phyloP scores from a whole-genome alignment of 2,329 filamentous ascomycete species.

The Pseudogymnoascus sp. region DNA sequence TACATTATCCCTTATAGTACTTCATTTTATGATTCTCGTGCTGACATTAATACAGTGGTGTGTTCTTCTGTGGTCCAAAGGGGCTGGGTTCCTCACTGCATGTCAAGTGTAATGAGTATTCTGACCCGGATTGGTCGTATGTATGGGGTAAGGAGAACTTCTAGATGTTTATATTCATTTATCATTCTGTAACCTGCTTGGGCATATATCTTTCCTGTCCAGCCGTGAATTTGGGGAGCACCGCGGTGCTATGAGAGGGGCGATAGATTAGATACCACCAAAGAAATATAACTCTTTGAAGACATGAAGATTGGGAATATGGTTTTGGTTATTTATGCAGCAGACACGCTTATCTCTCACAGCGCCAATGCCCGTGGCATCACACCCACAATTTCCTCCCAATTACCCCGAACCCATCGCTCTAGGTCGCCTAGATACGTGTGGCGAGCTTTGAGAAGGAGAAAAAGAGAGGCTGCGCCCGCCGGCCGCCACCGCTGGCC shows the following conservation, averaged over 20 bases:
- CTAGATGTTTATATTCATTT: slow-evolving; percentile 24
- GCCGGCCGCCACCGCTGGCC: no score
- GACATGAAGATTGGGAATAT: not conserved
- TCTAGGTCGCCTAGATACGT: no score
- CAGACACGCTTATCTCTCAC: not conserved
- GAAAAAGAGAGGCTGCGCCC: no score
- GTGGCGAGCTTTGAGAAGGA: no score
- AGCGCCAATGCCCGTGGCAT: no score
- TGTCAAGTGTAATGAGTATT: slow-evolving; percentile 82
- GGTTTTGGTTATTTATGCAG: no score
- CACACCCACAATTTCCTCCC: no score
- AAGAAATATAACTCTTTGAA: not conserved
- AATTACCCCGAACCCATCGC: no score
- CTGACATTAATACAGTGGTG: slow-evolving; percentile 50
- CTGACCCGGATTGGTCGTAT: slow-evolving; percentile 60
- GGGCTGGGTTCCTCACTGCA: slow-evolving; percentile 67
- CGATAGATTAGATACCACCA: slow-evolving; percentile 2
- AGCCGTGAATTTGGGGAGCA: not conserved
- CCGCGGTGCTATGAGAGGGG: not conserved
- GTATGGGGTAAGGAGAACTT: slow-evolving; percentile 44
- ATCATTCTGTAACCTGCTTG: not conserved
- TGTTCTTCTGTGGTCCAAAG: slow-evolving; percentile 83
- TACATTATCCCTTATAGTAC: slow-evolving; percentile 83
- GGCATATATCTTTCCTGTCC: not conserved
- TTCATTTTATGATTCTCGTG: slow-evolving; percentile 72